These are phyloP conservation scores for Ophiocordyceps sinensis DNA, from an alignment of 2,329 filamentous ascomycete species.

Conservation along the genomic window DNA sequence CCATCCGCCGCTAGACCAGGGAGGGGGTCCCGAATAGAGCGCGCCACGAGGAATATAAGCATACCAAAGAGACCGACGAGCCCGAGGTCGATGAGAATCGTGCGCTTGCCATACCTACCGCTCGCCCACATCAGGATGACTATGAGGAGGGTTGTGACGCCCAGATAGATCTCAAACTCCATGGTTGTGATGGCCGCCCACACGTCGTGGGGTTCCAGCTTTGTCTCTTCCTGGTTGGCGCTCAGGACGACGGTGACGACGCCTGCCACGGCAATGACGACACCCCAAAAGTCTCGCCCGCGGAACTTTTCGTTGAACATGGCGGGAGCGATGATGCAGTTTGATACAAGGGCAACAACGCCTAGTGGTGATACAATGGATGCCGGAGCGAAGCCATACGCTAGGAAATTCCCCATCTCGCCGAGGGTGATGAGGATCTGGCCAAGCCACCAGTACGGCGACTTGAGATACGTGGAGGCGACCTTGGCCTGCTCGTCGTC, in stretches of 20 bases:
- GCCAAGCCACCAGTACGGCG: constrained; percentile 92
- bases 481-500: constrained; percentile 18
- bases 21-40: neutral
- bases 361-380: constrained; percentile 94
- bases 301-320: constrained; percentile 88
- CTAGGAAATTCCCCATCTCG: constrained; percentile 91
- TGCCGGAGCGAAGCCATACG: constrained; percentile 92
- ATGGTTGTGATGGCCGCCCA: constrained; percentile 76
- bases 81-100: constrained; percentile 82
- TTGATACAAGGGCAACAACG: constrained; percentile 92
- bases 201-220: constrained; percentile 79
- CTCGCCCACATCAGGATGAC: constrained; percentile 67
- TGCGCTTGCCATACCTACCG: constrained; percentile 67
- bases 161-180: constrained; percentile 85
- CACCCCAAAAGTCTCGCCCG: constrained; percentile 71
- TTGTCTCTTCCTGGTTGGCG: constrained; percentile 77
- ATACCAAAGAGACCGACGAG: constrained; percentile 85
- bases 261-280: constrained; percentile 72
- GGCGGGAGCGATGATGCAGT: constrained; percentile 90
- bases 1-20: neutral
- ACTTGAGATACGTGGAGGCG: constrained; percentile 66
- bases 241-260: constrained; percentile 89
- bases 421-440: constrained; percentile 86
- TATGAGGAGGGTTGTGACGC: constrained; percentile 61
- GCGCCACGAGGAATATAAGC: constrained; percentile 11